phyloP scores from a whole-genome alignment of 441 rosid species.

The Aleurites moluccanus region DNA sequence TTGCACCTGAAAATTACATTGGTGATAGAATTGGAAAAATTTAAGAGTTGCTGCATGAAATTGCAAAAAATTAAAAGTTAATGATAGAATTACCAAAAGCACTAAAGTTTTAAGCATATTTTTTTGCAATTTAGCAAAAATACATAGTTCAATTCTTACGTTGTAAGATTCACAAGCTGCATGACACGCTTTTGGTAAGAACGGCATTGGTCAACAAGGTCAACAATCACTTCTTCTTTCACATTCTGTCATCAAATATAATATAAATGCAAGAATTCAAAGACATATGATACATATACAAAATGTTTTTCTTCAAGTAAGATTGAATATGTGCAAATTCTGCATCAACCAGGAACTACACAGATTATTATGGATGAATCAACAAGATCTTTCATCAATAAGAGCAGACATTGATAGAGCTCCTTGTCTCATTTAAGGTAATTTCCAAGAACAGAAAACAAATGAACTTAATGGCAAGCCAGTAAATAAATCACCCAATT shows the following conservation, averaged over 20 bases:
- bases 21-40: too few relatives aligned
- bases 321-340: not conserved
- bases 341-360: conserved; percentile 10
- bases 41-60: too few relatives aligned
- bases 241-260: conserved; percentile 52
- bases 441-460: not conserved
- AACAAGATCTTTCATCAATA: not conserved
- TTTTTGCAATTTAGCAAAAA: too few relatives aligned
- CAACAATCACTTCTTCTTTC: conserved; percentile 86
- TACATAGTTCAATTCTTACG: conserved; percentile 44
- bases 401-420: not conserved
- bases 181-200: conserved; percentile 81
- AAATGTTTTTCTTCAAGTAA: not conserved
- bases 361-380: not conserved
- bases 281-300: not conserved
- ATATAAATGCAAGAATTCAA: conserved; percentile 6
- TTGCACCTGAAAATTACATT: too few relatives aligned
- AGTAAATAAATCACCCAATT: not conserved
- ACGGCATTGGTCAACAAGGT: conserved; percentile 91
- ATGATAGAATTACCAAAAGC: too few relatives aligned
- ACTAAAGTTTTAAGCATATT: too few relatives aligned
- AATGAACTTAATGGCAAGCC: not conserved
- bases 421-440: not conserved
- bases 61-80: too few relatives aligned
- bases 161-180: conserved; percentile 74